Evolutionary conservation across 352 stramenopile genomes (phyloP), one percentile per base, ranked within the genome.

Genomic region (Detonula confervacea): DNA sequence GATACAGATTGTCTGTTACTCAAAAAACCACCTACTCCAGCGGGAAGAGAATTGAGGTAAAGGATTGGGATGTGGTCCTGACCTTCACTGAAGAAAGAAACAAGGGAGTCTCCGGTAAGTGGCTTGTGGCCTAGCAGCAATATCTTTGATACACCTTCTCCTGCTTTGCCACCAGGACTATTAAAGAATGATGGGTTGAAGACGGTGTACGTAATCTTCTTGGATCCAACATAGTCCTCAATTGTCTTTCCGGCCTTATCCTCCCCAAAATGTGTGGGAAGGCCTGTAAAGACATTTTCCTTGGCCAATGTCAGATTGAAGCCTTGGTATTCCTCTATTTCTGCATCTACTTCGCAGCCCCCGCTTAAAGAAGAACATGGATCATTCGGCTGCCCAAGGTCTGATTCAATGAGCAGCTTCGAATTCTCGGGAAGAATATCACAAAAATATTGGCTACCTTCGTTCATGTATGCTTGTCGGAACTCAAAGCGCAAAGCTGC

Each of bases 11-110:
- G n/a, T n/a, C n/a, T n/a, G n/a, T n/a, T n/a, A n/a, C n/a, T n/a
- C n/a, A n/a, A n/a, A n/a, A n/a, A n/a, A n/a, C n/a, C n/a, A 42
- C 33, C 11, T 11, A 11, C 33, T 11, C 33, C 33, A 5, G 33
- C 5, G 11, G 33, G 33, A 42, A 42, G 33, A 12, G 33, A 42
- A 11, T 42, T 12, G 11, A 42, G 33, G 33, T 42, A 42, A 11
- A 42, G 33, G 5, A 12, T 5, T 5, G 33, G 11, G 11, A 42
- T 55, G 18, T 55, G 14, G 18, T 55, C 46, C 46, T 55, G 46
- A 5, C 20, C 46, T 55, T 55, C 46, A 25, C 46, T 55, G 46
- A 55, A 55, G 46, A 25, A 55, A 55, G 46, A 55, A 20, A 55
- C 46, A 6, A 55, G 14, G 46, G 46, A 25, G 18, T 55, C 20